Evolutionary conservation across 768 basidiomycete genomes (phyloP).

Genomic region (Xerocomellus dryophilus): DNA sequence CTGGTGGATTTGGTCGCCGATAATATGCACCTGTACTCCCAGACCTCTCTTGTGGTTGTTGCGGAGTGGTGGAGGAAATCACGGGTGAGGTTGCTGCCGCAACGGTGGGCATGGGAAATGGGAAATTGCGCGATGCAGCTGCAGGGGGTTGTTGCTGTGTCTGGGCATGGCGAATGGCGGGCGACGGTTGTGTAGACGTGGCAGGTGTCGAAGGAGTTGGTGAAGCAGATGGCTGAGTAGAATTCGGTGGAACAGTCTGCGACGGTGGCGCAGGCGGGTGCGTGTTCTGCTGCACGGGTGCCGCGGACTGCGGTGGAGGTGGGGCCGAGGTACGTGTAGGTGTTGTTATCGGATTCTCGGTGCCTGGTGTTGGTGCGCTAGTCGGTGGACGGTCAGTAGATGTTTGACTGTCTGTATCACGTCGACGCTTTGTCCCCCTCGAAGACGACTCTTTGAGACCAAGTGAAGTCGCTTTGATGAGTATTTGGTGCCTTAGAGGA

Average conservation of each 20-base stretch:
- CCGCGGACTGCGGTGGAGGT: slow-evolving; percentile 18
- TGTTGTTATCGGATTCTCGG: slow-evolving; percentile 16
- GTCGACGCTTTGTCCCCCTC: slow-evolving; percentile 58
- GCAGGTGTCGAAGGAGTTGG: slow-evolving; percentile 35
- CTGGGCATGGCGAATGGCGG: slow-evolving; percentile 31
- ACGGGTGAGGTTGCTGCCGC: slow-evolving; percentile 61
- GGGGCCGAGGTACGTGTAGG: slow-evolving; percentile 28
- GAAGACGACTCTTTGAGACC: slow-evolving; percentile 75
- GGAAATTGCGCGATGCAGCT: slow-evolving; percentile 34
- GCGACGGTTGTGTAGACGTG: slow-evolving; percentile 36
- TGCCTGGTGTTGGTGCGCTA: slow-evolving; percentile 18
- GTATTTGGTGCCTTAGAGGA: slow-evolving; percentile 65
- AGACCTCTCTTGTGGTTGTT: slow-evolving; percentile 35
- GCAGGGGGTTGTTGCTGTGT: slow-evolving; percentile 26
- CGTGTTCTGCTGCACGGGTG: slow-evolving; percentile 21
- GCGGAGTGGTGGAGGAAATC: slow-evolving; percentile 38
- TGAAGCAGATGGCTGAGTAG: slow-evolving; percentile 30
- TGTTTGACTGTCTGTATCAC: slow-evolving; percentile 39
- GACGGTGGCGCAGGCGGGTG: slow-evolving; percentile 34
- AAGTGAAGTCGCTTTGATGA: slow-evolving; percentile 76
- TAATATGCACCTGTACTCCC: slow-evolving; percentile 49
- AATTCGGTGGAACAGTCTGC: slow-evolving; percentile 25
- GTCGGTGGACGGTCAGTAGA: slow-evolving; percentile 25
- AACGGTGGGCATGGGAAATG: slow-evolving; percentile 75
- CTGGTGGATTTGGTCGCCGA: slow-evolving; percentile 40